Evolutionary conservation across 495 filamentous ascomycete genomes (phyloP).

Genomic region (Xylaria acuta): DNA sequence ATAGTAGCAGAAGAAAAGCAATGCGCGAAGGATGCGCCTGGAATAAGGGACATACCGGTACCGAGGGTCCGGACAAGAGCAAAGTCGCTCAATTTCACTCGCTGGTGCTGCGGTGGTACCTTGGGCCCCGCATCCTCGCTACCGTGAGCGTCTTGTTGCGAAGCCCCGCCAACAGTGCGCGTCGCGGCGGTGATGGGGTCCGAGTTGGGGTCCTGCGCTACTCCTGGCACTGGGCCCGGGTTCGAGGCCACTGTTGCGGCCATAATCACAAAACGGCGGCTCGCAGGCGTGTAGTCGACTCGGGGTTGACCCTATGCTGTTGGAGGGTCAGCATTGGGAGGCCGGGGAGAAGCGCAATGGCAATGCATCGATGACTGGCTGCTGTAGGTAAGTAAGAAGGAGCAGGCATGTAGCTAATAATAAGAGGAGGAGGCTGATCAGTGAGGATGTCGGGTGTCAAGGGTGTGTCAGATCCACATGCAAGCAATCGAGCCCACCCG

Average conservation of each 20-base stretch:
- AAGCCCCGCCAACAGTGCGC: constrained; percentile 12
- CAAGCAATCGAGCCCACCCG: constrained; percentile 21
- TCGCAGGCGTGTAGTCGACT: constrained; percentile 15
- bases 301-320: constrained; percentile 18
- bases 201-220: constrained; percentile 33
- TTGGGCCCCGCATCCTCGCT: constrained; percentile 33
- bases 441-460: constrained; percentile 7
- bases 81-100: constrained; percentile 71
- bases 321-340: constrained; percentile 23
- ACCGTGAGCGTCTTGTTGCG: constrained; percentile 22
- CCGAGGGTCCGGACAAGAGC: constrained; percentile 86
- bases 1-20: background rate
- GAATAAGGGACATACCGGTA: constrained; percentile 64
- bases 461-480: constrained; percentile 24
- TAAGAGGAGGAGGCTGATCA: constrained; percentile 22
- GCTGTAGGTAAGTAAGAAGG: constrained; percentile 15
- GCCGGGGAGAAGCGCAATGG: constrained; percentile 16
- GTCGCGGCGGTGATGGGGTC: constrained; percentile 17
- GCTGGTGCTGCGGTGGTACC: constrained; percentile 42
- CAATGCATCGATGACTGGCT: constrained; percentile 22
- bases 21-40: background rate
- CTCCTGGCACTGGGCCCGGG: constrained; percentile 34
- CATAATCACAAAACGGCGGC: constrained; percentile 29
- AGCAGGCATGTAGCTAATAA: constrained; percentile 19
- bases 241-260: constrained; percentile 39